Percentiles rank a stretch among this genome's conserved stretches.
phyloP scores from a whole-genome alignment of 192 early-diverging fungal genomes.

The Kappamyces sp. region DNA sequence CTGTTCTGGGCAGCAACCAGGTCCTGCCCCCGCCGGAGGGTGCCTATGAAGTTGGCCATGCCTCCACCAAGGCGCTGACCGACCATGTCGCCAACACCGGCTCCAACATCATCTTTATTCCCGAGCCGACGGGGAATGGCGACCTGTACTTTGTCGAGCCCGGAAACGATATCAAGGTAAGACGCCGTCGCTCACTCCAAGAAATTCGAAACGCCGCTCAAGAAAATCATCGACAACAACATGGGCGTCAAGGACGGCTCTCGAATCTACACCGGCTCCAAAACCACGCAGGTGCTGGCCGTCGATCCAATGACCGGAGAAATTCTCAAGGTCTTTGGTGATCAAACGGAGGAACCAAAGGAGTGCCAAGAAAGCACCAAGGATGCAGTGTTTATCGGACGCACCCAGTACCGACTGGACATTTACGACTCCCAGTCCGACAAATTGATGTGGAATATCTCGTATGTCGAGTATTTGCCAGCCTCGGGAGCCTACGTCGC shows the following conservation, averaged over 20 bases:
- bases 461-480: too few species aligned
- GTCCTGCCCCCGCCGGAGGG: neutral
- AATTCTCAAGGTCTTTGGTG: slow-evolving; percentile 55
- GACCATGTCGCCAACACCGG: slow-evolving; percentile 15
- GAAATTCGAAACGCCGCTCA: slow-evolving; percentile 64
- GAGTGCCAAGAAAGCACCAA: neutral
- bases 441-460: slow-evolving; percentile 27
- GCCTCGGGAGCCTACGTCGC: too few species aligned
- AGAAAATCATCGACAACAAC: slow-evolving; percentile 59
- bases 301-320: slow-evolving; percentile 63
- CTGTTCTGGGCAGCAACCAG: neutral
- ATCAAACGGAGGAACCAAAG: slow-evolving; percentile 17
- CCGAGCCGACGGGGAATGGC: slow-evolving; percentile 67
- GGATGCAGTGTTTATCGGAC: slow-evolving; percentile 18
- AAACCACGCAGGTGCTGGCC: slow-evolving; percentile 60
- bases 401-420: slow-evolving; percentile 51
- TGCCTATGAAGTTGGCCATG: neutral
- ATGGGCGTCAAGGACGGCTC: slow-evolving; percentile 48
- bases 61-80: neutral
- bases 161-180: slow-evolving; percentile 53
- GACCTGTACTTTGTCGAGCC: slow-evolving; percentile 56
- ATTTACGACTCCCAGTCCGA: slow-evolving; percentile 41
- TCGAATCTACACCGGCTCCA: slow-evolving; percentile 61
- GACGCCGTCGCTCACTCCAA: slow-evolving; percentile 17
- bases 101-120: slow-evolving; percentile 54